Percentiles rank a stretch among this genome's conserved stretches.
These are phyloP conservation scores for Candida dendrica DNA, from an alignment of 805 yeast species.

Conservation along the genomic window DNA sequence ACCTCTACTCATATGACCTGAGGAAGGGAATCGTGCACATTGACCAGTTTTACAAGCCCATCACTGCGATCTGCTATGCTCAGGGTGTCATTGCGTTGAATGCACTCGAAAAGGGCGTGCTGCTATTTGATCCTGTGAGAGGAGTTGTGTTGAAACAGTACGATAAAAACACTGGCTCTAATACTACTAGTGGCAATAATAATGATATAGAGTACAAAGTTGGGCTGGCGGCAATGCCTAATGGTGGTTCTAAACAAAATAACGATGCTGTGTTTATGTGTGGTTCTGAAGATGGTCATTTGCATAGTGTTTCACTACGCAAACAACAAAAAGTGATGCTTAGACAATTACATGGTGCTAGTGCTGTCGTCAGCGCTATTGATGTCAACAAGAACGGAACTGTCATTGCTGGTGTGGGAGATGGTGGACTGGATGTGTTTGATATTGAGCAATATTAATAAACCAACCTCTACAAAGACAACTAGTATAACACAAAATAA, in stretches of 20 bases:
- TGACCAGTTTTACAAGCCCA: conserved; percentile 5
- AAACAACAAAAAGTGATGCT: background rate
- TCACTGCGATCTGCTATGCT: conserved; percentile 3
- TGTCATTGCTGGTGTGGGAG: background rate
- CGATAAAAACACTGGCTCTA: background rate
- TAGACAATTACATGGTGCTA: background rate
- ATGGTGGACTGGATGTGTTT: background rate
- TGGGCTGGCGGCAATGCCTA: background rate
- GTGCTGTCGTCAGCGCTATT: background rate
- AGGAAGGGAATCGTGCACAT: conserved; percentile 8
- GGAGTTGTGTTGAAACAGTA: background rate
- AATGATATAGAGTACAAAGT: background rate
- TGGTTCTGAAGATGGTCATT: background rate
- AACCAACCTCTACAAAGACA: no score
- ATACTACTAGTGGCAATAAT: no score
- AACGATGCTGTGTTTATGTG: background rate
- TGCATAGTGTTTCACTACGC: background rate
- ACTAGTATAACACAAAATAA: no score
- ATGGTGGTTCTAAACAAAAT: no score
- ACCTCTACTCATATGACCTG: conserved; percentile 14
- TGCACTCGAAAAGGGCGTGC: background rate
- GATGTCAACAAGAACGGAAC: background rate
- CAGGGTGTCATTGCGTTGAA: background rate
- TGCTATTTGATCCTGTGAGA: background rate
- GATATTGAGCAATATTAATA: no score